Conservation (phyloP, 352 stramenopile species). For the Phytophthora europaea region DNA sequence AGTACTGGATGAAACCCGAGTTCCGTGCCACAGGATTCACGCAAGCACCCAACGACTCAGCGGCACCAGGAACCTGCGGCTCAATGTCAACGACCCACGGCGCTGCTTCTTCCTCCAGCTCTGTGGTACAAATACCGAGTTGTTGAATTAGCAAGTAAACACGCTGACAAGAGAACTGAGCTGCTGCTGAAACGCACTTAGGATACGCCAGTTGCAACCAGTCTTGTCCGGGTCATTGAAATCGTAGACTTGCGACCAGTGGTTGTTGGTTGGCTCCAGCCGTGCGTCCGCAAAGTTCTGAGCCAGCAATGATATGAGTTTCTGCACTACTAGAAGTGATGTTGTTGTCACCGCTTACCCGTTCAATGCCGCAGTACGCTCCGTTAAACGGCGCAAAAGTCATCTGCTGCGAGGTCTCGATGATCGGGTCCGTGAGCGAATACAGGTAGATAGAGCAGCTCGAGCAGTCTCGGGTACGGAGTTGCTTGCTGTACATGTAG, state of each 20-base stretch:
- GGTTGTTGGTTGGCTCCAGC: conserved; percentile 88
- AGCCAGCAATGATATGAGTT: not conserved
- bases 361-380: conserved; percentile 76
- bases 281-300: conserved; percentile 79
- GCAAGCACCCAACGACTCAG: conserved; percentile 50
- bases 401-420: conserved; percentile 91
- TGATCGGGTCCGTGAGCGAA: conserved; percentile 92
- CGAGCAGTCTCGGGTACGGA: conserved; percentile 88
- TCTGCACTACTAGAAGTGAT: not conserved
- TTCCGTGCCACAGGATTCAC: conserved; percentile 71
- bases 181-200: conserved; percentile 44
- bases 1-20: conserved; percentile 68
- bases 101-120: conserved; percentile 48
- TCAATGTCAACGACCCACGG: conserved; percentile 70
- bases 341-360: conserved; percentile 32
- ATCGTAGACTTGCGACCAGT: conserved; percentile 93
- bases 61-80: conserved; percentile 41
- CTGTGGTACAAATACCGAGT: conserved; percentile 27
- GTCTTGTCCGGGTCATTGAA: conserved; percentile 93
- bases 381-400: conserved; percentile 92
- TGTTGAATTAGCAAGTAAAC: conserved; percentile 8
- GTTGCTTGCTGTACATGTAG: conserved; percentile 77
- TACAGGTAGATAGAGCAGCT: conserved; percentile 91
- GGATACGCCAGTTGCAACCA: conserved; percentile 73
- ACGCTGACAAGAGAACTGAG: not conserved